These are phyloP conservation scores for Saccharomyces hybrid DNA, from an alignment of 1,139 yeast species.

Conservation along the genomic window DNA sequence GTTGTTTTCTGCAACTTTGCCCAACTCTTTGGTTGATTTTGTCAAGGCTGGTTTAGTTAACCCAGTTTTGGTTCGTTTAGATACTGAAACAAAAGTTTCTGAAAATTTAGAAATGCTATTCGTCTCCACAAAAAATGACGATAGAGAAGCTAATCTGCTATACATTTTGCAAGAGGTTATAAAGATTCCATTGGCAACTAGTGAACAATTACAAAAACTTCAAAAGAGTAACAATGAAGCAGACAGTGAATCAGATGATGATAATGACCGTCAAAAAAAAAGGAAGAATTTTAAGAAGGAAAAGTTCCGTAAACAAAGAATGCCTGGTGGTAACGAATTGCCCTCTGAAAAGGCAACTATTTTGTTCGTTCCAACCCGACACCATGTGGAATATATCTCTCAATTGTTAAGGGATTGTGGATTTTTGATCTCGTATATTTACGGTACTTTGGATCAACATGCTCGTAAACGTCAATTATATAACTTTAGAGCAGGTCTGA, in stretches of 20 bases:
- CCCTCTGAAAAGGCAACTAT: conserved; percentile 86
- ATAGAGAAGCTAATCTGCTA: conserved; percentile 82
- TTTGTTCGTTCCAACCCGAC: conserved; percentile 92
- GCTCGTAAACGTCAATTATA: conserved; percentile 88
- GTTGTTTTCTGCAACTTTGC: conserved; percentile 90
- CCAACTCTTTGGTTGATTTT: conserved; percentile 85
- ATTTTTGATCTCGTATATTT: conserved; percentile 79
- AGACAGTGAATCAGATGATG: conserved; percentile 42
- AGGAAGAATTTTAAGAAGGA: conserved; percentile 34
- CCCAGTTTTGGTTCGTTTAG: conserved; percentile 86
- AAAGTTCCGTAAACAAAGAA: conserved; percentile 44
- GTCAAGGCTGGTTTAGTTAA: conserved; percentile 93
- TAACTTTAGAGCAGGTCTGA: conserved; percentile 76
- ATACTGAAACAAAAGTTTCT: conserved; percentile 83
- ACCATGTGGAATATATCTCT: conserved; percentile 89
- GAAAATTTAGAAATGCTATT: conserved; percentile 89
- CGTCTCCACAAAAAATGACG: conserved; percentile 70
- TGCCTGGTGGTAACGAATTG: conserved; percentile 72
- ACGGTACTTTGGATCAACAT: conserved; percentile 90
- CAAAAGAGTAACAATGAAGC: conserved; percentile 40
- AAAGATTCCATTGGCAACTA: conserved; percentile 72
- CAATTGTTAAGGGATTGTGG: conserved; percentile 66
- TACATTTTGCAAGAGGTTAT: conserved; percentile 74
- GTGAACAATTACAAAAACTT: conserved; percentile 47
- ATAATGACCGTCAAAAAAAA: conserved; percentile 33